Conservation (phyloP, 1,139 yeast genomes). For the Spencermartinsiella ligniputridi region DNA sequence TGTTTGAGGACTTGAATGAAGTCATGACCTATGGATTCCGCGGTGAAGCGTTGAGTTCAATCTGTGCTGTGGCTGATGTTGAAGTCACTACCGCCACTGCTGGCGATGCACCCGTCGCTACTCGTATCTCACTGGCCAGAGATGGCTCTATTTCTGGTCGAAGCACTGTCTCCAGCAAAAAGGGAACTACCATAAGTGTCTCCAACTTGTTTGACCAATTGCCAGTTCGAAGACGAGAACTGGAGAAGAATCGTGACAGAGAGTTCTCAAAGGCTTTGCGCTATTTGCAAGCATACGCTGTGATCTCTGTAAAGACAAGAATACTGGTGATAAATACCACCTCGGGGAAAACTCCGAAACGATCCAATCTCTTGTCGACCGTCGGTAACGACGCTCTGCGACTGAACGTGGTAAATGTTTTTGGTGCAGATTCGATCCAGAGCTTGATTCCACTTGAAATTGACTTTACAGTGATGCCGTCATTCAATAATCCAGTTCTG, state of each 20-base stretch:
- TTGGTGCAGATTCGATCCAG: constrained; percentile 60
- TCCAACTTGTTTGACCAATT: constrained; percentile 48
- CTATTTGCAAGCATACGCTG: constrained; percentile 62
- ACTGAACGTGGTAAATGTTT: constrained; percentile 62
- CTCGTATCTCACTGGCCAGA: constrained; percentile 47
- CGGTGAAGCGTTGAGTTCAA: constrained; percentile 34
- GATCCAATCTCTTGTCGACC: constrained; percentile 31
- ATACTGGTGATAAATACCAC: constrained; percentile 15
- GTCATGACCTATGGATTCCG: constrained; percentile 40
- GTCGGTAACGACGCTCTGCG: constrained; percentile 45
- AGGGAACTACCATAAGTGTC: constrained; percentile 54
- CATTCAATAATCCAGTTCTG: not conserved
- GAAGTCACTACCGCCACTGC: constrained; percentile 53
- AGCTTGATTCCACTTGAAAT: constrained; percentile 49
- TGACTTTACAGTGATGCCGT: constrained; percentile 4
- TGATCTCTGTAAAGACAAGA: constrained; percentile 41
- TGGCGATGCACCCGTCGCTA: constrained; percentile 52
- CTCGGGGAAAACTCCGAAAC: constrained; percentile 13
- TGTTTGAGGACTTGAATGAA: constrained; percentile 50
- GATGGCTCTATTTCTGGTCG: constrained; percentile 47
- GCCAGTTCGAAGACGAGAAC: constrained; percentile 68
- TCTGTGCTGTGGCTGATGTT: constrained; percentile 39
- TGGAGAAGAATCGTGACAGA: constrained; percentile 59
- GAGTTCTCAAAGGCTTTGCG: constrained; percentile 67
- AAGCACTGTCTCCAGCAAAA: constrained; percentile 33